A percentile compares a stretch with the other conserved stretches of the same genome.
Evolutionary conservation across 805 yeast genomes (phyloP).

Genomic region (Huiozyma sinensis): DNA sequence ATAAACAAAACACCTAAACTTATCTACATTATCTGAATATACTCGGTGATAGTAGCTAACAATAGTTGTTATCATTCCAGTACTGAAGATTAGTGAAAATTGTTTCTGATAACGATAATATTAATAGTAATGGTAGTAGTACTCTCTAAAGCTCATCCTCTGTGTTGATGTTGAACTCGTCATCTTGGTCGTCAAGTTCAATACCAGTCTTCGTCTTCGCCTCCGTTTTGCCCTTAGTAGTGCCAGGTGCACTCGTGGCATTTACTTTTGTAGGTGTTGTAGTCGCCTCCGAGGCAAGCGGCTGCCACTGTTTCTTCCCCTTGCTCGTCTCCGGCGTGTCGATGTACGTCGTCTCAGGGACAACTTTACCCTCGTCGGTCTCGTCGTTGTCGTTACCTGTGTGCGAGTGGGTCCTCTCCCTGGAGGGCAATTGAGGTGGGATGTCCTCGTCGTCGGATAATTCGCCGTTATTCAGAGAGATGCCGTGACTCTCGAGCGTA

Average conservation of each 20-base stretch:
- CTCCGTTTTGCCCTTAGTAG: too few species aligned
- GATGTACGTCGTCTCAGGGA: constrained; percentile 24
- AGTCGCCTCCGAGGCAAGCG: constrained; percentile 20
- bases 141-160: constrained; percentile 21
- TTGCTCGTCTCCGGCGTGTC: constrained; percentile 22
- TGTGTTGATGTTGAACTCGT: constrained; percentile 24
- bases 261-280: constrained; percentile 21
- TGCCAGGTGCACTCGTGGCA: constrained; percentile 2
- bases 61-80: constrained; percentile 7
- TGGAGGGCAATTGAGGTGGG: constrained; percentile 26
- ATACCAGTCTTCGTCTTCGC: too few species aligned
- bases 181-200: constrained; percentile 5
- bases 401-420: constrained; percentile 5
- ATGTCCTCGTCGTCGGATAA: constrained; percentile 26
- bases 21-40: constrained; percentile 30
- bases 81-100: constrained; percentile 7
- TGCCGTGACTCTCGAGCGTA: constrained; percentile 24
- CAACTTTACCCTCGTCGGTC: constrained; percentile 12
- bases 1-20: constrained; percentile 7
- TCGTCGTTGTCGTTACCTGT: not conserved
- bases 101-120: constrained; percentile 2
- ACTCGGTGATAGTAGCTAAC: constrained; percentile 8
- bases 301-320: constrained; percentile 19
- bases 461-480: constrained; percentile 21
- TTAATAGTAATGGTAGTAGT: not conserved